These are phyloP conservation scores for Candida hungchunana DNA, from an alignment of 805 yeast genomes.

Conservation along the genomic window DNA sequence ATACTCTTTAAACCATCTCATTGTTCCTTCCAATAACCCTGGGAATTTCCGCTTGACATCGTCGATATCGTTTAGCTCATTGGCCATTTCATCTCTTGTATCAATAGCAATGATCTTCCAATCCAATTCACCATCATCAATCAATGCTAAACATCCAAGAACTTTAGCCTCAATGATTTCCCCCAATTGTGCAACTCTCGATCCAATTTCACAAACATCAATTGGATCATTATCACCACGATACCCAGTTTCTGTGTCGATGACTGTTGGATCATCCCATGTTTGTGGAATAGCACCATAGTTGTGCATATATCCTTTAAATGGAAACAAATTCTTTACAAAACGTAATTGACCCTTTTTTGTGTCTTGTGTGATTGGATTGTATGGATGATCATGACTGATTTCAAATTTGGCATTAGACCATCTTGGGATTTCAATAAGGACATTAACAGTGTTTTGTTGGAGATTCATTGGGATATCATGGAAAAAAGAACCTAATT, in stretches of 20 bases:
- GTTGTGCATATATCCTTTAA: conserved; percentile 97
- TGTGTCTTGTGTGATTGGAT: conserved; percentile 96
- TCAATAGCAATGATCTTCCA: conserved; percentile 92
- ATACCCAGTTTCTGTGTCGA: conserved; percentile 60
- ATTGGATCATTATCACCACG: conserved; percentile 84
- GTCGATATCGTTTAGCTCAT: conserved; percentile 82
- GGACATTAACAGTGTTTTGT: conserved; percentile 80
- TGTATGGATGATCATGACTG: conserved; percentile 74
- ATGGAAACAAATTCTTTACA: conserved; percentile 97
- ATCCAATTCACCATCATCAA: conserved; percentile 89
- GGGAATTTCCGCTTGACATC: conserved; percentile 90
- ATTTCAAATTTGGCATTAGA: conserved; percentile 96
- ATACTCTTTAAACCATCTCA: conserved; percentile 98
- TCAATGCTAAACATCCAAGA: conserved; percentile 88
- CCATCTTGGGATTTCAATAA: conserved; percentile 99
- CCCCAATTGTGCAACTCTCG: conserved; percentile 60
- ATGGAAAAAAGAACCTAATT: conserved; percentile 71
- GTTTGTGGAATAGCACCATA: conserved; percentile 96
- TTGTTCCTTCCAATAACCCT: conserved; percentile 87
- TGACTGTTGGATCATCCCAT: conserved; percentile 44
- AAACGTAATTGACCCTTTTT: conserved; percentile 95
- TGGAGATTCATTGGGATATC: conserved; percentile 90
- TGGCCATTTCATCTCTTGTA: conserved; percentile 76
- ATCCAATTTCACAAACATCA: conserved; percentile 82
- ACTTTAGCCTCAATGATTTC: conserved; percentile 86